These are phyloP conservation scores for Sporodiniella umbellata DNA, from an alignment of 371 early-diverging fungal genomes.

Conservation along the genomic window DNA sequence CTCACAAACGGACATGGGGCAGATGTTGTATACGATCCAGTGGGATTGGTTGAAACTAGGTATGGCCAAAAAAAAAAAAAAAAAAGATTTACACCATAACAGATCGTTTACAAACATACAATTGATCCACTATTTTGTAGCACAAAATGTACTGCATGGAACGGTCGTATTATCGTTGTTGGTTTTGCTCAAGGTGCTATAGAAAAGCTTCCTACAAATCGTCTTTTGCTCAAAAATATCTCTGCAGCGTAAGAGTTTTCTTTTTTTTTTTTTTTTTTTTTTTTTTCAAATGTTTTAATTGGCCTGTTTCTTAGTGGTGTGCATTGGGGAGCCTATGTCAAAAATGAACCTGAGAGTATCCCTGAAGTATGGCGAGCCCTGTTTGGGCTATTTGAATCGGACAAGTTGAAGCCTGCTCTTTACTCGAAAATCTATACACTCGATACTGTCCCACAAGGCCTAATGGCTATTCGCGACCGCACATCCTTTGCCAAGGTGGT, in stretches of 20 bases:
- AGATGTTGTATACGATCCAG: slow-evolving; percentile 79
- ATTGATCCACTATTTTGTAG: no score
- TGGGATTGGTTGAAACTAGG: slow-evolving; percentile 68
- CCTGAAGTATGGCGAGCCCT: slow-evolving; percentile 71
- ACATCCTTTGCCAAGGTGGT: slow-evolving; percentile 84
- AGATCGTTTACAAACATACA: no score
- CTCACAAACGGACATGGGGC: slow-evolving; percentile 70
- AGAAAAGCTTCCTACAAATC: slow-evolving; percentile 80
- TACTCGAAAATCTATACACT: slow-evolving; percentile 70
- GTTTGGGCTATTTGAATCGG: slow-evolving; percentile 62
- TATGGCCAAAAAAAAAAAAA: slow-evolving; percentile 16
- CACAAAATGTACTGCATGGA: slow-evolving; percentile 81
- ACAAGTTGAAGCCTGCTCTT: slow-evolving; percentile 65
- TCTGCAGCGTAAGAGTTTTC: slow-evolving; percentile 43
- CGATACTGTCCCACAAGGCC: slow-evolving; percentile 62
- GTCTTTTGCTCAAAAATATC: slow-evolving; percentile 81
- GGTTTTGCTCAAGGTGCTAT: slow-evolving; percentile 85
- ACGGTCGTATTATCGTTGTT: slow-evolving; percentile 80
- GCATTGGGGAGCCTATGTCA: slow-evolving; percentile 77
- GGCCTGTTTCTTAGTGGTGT: slow-evolving; percentile 25
- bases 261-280: neutral
- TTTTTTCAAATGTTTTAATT: no score
- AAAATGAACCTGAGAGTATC: slow-evolving; percentile 61
- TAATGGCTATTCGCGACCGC: slow-evolving; percentile 69
- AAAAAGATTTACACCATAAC: neutral